These are phyloP conservation scores for Papiliotrema laurentii DNA, from an alignment of 1,284 basidiomycete species.

Conservation along the genomic window DNA sequence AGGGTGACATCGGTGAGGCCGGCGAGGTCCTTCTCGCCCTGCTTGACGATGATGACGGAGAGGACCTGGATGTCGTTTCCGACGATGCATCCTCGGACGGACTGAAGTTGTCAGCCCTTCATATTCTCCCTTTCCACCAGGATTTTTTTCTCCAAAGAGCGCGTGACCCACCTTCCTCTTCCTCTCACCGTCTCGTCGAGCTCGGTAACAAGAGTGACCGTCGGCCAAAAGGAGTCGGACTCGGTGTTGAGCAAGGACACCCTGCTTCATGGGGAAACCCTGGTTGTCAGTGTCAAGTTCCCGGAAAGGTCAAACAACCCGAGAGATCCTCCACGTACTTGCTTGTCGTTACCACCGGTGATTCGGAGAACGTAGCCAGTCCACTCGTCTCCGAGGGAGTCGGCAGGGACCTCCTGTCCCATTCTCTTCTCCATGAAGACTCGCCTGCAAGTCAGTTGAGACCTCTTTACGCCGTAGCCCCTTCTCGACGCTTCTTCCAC, in stretches of 20 bases:
- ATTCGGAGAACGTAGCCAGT: conserved; percentile 97
- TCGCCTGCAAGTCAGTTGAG: conserved; percentile 56
- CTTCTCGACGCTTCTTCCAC: background rate
- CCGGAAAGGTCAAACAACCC: background rate
- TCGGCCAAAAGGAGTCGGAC: conserved; percentile 89
- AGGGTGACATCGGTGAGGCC: conserved; percentile 90
- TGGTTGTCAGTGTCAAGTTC: background rate
- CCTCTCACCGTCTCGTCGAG: conserved; percentile 89
- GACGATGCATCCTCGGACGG: conserved; percentile 93
- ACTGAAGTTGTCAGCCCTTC: conserved; percentile 11
- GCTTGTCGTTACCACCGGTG: conserved; percentile 66
- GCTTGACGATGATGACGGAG: conserved; percentile 92
- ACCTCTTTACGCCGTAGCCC: background rate
- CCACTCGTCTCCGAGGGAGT: conserved; percentile 91
- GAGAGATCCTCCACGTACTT: conserved; percentile 26
- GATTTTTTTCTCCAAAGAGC: too few relatives aligned
- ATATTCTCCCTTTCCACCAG: background rate
- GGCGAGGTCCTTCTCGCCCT: conserved; percentile 87
- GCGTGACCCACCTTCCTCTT: conserved; percentile 68
- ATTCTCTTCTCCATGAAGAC: conserved; percentile 97
- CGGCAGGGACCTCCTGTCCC: conserved; percentile 82
- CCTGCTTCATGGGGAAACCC: conserved; percentile 99
- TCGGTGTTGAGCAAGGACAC: conserved; percentile 91
- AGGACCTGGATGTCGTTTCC: conserved; percentile 94
- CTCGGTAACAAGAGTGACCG: conserved; percentile 96